Evolutionary conservation across 2,329 filamentous ascomycete species (phyloP), one percentile per base, ranked within the genome.

Genomic region (Exserohilum turcica): DNA sequence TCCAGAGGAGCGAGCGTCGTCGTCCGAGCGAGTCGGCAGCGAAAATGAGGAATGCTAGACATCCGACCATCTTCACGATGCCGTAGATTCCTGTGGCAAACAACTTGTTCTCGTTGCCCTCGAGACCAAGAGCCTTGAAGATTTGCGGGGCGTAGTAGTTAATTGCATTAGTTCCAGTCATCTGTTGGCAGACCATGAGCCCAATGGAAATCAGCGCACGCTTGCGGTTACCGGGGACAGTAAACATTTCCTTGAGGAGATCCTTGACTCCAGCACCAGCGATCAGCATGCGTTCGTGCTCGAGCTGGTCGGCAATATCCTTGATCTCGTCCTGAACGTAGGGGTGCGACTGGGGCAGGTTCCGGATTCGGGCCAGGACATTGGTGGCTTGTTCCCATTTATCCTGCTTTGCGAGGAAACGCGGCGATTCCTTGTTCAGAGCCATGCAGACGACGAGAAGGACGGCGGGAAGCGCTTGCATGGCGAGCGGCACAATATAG

Each of bases 31-130:
- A 86, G 69, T 91, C 88, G 54, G 86, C 86, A 12, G 83, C 82
- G 61, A 89, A 86, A 59, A 87, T 67, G 21, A 91, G 78, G 77
- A 90, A 91, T 47, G 79, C 67, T 5, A 81, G 79, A 66, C 86
- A 89, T 33, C 84, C 82, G 8, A 79, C 74, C 74, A 87, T 85
- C 72, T 91, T 91, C 50, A 89, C 83, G 48, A 90, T 81, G 5
- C 88, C 88, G 67, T 90, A 91, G 60, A 91, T 82, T 35, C 88
- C 88, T 0, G 88, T 90, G 4, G 88, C 87, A 68, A 91, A 89
- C 19, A 91, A 82, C 15, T 82, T 84, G 35, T 82, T 79, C 33
- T 80, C 71, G 5, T 81, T 85, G 10, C 78, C 80, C 1, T 66
- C 75, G 49, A 91, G 79, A 15, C 88, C 88, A 2, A 90, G 78